Base-by-base conservation (phyloP, 352 stramenopile genomes). In the Phytophthora quininea region DNA sequence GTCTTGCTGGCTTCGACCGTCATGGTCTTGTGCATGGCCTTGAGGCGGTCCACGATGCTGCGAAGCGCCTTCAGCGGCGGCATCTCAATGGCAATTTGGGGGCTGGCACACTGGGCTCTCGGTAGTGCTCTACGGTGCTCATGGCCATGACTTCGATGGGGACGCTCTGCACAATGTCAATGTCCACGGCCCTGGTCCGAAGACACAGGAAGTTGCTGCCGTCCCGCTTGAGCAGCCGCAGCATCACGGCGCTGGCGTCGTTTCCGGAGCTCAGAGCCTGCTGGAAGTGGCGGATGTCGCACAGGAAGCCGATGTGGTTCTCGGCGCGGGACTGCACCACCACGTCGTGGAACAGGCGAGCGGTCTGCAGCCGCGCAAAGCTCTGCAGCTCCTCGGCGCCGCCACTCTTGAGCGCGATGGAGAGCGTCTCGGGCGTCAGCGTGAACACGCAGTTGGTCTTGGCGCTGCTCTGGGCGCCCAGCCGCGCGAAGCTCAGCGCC, bases 161-260 rank as follows among this genome's bases (percentile, higher is more conserved):
- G 43, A 95, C 86, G 58, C 84, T 95, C 72, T 95, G 87, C 40
- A 93, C 79, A 43, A 95, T 93, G 62, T 95, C 85, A 46, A 95
- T 90, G 63, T 95, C 87, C 32, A 95, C 84, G 0, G 87, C 86
- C 15, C 85, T 67, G 0, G 84, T 92, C 38, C 86, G 76, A 6
- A 95, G 61, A 53, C 85, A 93, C 38, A 95, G 68, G 54, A 91
- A 92, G 51, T 87, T 92, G 59, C 64, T 67, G 53, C 79, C 84
- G 64, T 91, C 83, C 49, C 87, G 85, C 65, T 93, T 93, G 54
- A 95, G 81, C 56, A 95, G 73, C 10, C 87, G 87, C 64, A 95
- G 75, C 79, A 95, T 90, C 51, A 95, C 83, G 14, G 82, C 85
- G 54, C 82, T 90, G 12, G 80, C 83, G 32, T 93, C 87, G 60